These are phyloP conservation scores for Lactifluus hygrophoroides DNA, from an alignment of 768 basidiomycete species.

Conservation along the genomic window DNA sequence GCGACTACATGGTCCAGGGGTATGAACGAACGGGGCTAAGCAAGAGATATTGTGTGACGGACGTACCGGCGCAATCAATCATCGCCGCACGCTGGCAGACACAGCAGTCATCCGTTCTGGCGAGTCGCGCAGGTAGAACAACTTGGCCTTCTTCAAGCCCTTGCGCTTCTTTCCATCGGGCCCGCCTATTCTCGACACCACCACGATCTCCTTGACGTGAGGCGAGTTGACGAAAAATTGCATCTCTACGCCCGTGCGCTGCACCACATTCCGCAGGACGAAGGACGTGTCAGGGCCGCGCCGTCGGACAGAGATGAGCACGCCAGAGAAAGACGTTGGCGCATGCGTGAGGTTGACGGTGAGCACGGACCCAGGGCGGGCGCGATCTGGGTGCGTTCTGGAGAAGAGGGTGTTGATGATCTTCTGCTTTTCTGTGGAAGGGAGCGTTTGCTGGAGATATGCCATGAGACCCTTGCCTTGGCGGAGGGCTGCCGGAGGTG, in stretches of 20 bases:
- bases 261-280: constrained; percentile 80
- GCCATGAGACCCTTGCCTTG: constrained; percentile 75
- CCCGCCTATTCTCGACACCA: constrained; percentile 34
- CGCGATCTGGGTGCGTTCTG: constrained; percentile 53
- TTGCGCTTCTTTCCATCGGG: constrained; percentile 24
- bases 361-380: constrained; percentile 81
- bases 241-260: constrained; percentile 90
- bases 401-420: constrained; percentile 67
- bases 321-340: constrained; percentile 80
- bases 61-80: constrained; percentile 9
- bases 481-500: constrained; percentile 40
- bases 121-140: constrained; percentile 75
- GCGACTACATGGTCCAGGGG: neutral
- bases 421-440: constrained; percentile 57
- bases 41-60: neutral
- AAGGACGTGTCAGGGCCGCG: constrained; percentile 86
- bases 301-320: constrained; percentile 74
- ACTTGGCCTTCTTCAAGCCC: constrained; percentile 67
- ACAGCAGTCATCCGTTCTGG: constrained; percentile 81
- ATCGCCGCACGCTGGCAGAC: constrained; percentile 38
- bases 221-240: constrained; percentile 83
- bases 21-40: neutral
- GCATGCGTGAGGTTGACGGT: constrained; percentile 70
- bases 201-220: constrained; percentile 77
- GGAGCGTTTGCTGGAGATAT: constrained; percentile 56